phyloP scores from a whole-genome alignment of 163 green algal species.

The Scenedesmus sp. region DNA sequence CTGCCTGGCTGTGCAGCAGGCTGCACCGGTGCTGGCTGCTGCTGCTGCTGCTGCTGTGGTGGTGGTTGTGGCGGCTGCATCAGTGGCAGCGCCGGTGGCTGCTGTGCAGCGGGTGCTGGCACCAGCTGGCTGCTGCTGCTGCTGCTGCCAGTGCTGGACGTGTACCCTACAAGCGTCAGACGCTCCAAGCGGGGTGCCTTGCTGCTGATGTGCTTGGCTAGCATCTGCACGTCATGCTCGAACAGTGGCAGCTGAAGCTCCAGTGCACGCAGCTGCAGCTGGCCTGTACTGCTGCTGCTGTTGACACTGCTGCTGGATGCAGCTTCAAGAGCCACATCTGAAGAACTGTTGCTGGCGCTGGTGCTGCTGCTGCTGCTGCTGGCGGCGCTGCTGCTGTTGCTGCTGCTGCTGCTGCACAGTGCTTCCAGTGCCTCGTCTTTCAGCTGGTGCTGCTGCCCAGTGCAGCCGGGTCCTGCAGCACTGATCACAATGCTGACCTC shows the following conservation, averaged over 20 bases:
- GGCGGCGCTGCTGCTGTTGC: not conserved
- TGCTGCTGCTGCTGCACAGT: constrained; percentile 10
- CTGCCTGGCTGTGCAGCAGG: not conserved
- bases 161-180: constrained; percentile 2
- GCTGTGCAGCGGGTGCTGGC: not conserved
- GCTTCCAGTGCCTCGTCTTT: not conserved
- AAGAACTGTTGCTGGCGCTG: not conserved
- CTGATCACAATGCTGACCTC: not conserved
- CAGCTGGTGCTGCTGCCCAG: not conserved
- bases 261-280: constrained; percentile 6
- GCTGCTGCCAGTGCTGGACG: constrained; percentile 2
- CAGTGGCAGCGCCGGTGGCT: not conserved
- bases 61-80: not conserved
- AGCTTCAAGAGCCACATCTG: not conserved
- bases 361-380: not conserved
- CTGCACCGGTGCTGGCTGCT: not conserved
- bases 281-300: not conserved
- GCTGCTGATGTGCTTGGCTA: not conserved
- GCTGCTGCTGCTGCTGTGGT: not conserved
- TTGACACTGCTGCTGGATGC: not conserved
- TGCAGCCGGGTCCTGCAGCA: not conserved
- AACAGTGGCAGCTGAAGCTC: constrained; percentile 26
- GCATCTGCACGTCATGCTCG: not conserved
- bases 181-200: not conserved
- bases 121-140: not conserved